These are phyloP conservation scores for Fusarium sacchari DNA, from an alignment of 2,329 filamentous ascomycete species.

Conservation along the genomic window DNA sequence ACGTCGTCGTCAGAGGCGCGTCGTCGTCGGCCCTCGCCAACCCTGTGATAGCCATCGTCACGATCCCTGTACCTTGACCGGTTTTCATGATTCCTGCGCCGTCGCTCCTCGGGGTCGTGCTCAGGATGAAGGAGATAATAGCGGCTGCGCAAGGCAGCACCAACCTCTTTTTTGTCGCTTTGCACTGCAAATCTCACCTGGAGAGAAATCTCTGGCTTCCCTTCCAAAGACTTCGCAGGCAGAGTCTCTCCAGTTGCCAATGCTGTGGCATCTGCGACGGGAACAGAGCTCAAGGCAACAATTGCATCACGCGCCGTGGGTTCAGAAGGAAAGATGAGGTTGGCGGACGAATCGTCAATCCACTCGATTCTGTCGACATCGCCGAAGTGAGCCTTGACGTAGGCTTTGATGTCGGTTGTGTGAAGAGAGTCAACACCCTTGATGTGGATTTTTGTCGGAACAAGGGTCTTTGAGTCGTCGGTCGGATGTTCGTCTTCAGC, in stretches of 20 bases:
- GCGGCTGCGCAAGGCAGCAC: constrained; percentile 82
- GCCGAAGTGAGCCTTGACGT: constrained; percentile 74
- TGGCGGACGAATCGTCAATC: constrained; percentile 94
- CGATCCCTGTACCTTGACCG: constrained; percentile 73
- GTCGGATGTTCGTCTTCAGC: constrained; percentile 48
- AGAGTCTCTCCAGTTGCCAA: constrained; percentile 72
- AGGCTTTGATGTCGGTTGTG: constrained; percentile 81
- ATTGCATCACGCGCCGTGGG: constrained; percentile 64
- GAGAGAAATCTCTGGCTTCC: constrained; percentile 75
- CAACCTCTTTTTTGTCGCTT: constrained; percentile 81
- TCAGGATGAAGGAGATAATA: constrained; percentile 95
- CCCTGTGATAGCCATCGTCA: constrained; percentile 50
- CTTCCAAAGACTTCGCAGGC: constrained; percentile 73
- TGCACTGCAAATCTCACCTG: constrained; percentile 78
- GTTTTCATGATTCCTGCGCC: constrained; percentile 65
- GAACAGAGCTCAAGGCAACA: constrained; percentile 60
- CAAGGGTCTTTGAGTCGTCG: constrained; percentile 42
- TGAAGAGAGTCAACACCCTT: constrained; percentile 84
- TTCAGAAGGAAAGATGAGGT: constrained; percentile 77
- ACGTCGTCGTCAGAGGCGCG: constrained; percentile 59
- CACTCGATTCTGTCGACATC: constrained; percentile 78
- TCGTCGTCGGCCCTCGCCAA: constrained; percentile 54
- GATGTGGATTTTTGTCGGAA: constrained; percentile 77
- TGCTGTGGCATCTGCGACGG: constrained; percentile 63
- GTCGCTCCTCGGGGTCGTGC: constrained; percentile 80